Conservation (phyloP, 805 yeast genomes). For the Monosporozyma servazzii region DNA sequence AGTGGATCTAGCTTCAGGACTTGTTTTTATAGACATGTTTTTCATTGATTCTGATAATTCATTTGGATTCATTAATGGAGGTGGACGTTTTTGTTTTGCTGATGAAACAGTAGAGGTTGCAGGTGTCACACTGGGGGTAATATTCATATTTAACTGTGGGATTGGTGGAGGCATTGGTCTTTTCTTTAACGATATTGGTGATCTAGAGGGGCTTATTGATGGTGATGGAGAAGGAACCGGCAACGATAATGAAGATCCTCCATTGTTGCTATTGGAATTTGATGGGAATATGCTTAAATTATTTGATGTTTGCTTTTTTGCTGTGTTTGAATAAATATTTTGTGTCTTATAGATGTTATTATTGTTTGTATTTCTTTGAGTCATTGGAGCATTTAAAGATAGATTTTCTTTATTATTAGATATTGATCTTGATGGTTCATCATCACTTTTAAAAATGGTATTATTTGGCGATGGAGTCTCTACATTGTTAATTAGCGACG, state of each 20-base stretch:
- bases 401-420: neutral
- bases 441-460: neutral
- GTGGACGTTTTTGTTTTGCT: conserved; percentile 3
- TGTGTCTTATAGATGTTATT: neutral
- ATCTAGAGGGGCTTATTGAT: neutral
- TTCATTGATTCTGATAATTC: conserved; percentile 6
- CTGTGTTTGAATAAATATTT: neutral
- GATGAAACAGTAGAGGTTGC: conserved; percentile 1
- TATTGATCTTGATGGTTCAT: neutral
- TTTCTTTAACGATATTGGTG: conserved; percentile 12
- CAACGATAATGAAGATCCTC: conserved; percentile 6
- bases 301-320: neutral
- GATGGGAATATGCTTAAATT: neutral
- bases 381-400: neutral
- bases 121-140: neutral
- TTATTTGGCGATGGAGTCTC: neutral
- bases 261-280: neutral
- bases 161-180: conserved; percentile 28
- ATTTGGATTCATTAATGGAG: conserved; percentile 3
- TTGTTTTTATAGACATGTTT: conserved; percentile 1
- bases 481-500: conserved; percentile 17
- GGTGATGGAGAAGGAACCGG: conserved; percentile 1
- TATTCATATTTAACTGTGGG: conserved; percentile 8
- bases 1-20: neutral
- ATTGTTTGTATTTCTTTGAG: neutral